Percentiles rank a stretch among this genome's conserved stretches.
phyloP scores from a whole-genome alignment of 2,329 filamentous ascomycete genomes.

The Botrytis tulipae region DNA sequence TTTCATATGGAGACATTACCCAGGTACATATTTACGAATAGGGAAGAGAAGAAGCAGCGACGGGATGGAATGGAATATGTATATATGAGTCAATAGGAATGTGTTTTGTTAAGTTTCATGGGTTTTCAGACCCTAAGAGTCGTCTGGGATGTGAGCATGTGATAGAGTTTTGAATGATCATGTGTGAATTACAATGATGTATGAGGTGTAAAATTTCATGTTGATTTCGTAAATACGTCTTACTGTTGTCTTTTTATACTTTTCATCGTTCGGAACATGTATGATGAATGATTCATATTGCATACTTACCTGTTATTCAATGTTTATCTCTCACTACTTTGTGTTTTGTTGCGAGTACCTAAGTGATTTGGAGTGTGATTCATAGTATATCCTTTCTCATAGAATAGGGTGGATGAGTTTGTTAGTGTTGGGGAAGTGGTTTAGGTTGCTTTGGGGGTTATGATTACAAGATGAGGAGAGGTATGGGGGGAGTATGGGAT shows the following conservation, averaged over 20 bases:
- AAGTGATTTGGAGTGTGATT: neutral
- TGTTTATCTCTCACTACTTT: neutral
- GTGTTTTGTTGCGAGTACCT: neutral
- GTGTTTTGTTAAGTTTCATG: neutral
- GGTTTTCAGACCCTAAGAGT: neutral
- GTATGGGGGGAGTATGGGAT: neutral
- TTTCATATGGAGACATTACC: neutral
- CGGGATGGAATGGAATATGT: neutral
- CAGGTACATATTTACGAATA: neutral
- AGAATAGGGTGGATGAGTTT: neutral
- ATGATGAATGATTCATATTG: neutral
- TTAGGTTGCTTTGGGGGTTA: neutral
- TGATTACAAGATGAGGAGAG: neutral
- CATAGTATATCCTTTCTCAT: neutral
- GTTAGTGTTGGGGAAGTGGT: neutral
- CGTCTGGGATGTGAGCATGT: neutral
- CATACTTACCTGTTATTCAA: neutral
- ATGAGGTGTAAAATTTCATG: too few species aligned
- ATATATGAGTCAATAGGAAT: neutral
- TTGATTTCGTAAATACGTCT: neutral
- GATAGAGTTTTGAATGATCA: neutral
- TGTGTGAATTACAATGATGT: neutral
- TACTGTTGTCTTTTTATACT: neutral
- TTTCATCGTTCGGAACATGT: neutral
- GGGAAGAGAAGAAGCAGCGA: neutral